A percentile compares a stretch with the other conserved stretches of the same genome.
Conservation (phyloP, 106 monocot species). For the Dendrobium huoshanense region DNA sequence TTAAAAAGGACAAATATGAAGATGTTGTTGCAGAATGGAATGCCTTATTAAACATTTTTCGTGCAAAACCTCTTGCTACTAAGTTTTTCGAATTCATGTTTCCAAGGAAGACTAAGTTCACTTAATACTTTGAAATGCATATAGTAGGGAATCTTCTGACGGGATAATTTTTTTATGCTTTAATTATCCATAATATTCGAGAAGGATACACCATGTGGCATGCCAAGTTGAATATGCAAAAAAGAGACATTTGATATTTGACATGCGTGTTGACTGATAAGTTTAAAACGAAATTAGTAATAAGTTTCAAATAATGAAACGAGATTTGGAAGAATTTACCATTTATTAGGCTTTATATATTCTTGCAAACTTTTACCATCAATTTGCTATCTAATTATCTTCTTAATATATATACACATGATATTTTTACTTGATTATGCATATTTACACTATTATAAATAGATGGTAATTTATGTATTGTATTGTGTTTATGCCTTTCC, state of each 20-base stretch:
- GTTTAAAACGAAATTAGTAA: not conserved
- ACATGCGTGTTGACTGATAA: not conserved
- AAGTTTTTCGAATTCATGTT: not conserved
- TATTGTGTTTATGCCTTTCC: no score
- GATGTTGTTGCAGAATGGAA: not conserved
- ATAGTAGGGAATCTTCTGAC: not conserved
- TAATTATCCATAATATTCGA: not conserved
- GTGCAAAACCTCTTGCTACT: not conserved
- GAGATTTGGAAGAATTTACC: not conserved
- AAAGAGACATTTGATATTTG: not conserved
- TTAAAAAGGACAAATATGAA: not conserved
- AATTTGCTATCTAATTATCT: not conserved
- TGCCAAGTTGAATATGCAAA: not conserved
- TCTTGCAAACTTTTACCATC: not conserved
- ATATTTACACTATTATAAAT: not conserved
- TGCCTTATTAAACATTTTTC: not conserved
- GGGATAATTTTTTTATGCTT: not conserved
- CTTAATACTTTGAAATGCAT: not conserved
- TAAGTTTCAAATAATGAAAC: not conserved
- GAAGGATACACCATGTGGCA: not conserved
- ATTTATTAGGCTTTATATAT: not conserved
- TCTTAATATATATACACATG: not conserved
- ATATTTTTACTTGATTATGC: not conserved
- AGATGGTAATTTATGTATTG: not conserved
- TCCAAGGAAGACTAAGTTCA: not conserved